Evolutionary conservation across 345 rosid species (phyloP).

Genomic region (Arabis hirsuta): DNA sequence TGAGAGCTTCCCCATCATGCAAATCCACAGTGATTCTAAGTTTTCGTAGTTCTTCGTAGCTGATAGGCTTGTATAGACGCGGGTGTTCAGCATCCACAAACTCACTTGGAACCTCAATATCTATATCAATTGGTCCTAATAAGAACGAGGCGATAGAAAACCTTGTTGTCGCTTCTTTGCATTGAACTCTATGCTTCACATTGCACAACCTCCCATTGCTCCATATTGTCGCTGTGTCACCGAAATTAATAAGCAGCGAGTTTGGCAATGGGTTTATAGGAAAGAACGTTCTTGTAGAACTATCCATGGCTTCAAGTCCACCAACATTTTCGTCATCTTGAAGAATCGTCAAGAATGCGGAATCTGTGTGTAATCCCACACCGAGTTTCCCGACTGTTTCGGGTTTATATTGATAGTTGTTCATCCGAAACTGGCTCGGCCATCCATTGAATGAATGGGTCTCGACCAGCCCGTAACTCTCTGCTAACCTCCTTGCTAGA

Average conservation of each 20-base stretch:
- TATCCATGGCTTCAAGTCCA: neutral
- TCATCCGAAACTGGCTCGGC: constrained; percentile 87
- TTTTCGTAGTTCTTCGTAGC: neutral
- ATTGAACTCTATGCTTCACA: constrained; percentile 1
- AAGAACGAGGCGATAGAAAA: neutral
- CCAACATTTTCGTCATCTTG: neutral
- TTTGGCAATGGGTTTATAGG: neutral
- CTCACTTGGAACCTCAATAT: neutral
- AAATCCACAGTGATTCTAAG: neutral
- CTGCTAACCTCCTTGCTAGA: constrained; percentile 57
- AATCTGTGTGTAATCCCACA: neutral
- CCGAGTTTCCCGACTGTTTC: neutral
- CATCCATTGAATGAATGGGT: constrained; percentile 55
- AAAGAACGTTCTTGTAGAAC: neutral
- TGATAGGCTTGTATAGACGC: neutral
- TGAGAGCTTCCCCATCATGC: no score
- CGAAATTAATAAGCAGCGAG: neutral
- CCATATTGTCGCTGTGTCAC: neutral
- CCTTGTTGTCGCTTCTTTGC: neutral
- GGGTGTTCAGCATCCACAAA: neutral
- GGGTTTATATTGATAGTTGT: constrained; percentile 24
- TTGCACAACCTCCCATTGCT: constrained; percentile 1
- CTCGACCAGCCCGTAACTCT: constrained; percentile 52
- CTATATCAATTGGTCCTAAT: neutral
- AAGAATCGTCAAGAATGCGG: neutral